Evolutionary conservation across 148 eudicot genomes (phyloP), one percentile per base, ranked within the genome.

Genomic region (Vaccinium corymbosum): DNA sequence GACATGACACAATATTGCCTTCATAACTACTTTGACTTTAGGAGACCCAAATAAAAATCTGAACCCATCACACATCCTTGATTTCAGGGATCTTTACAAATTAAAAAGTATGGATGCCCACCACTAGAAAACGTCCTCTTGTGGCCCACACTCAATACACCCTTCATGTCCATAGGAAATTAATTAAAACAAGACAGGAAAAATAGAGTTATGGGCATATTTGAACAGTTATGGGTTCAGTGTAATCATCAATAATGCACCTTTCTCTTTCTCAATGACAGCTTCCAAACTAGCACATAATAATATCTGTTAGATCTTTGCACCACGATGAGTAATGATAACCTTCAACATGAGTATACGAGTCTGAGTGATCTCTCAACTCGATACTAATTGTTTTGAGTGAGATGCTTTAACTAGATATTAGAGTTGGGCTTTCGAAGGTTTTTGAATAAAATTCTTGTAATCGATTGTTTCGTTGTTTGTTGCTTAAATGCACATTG

Each of bases 1-100:
- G 83, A 50, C 83, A 81, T 68, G 46, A 48, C 19, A 29, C 15
- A 62, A 52, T 53, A 78, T 29, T 55, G 68, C 68, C 52, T 48
- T 75, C 6, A 13, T 78, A 52, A 7, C 82, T 19, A 61, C 35
- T 80, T 76, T 55, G 42, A 11, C 19, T 80, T 80, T 46, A 46
- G 42, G 19, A n/a, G 71, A 57, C 35, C 10, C 56, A 66, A n/a
- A 77, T 20, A 1, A 32, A 46, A 52, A 38, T 11, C 81, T 7
- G 50, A 56, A 15, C 70, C 81, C 14, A 13, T 32, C 8, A n/a
- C 1, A 35, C 72, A 16, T 22, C 83, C 74, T 80, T 80, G 29
- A 38, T 59, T 80, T 61, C 72, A 32, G 72, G 16, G 3, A 57
- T 29, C 49, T 20, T 80, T 62, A 62, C 29, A 9, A 8, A 9